Evolutionary conservation across 768 basidiomycete genomes (phyloP), one percentile per base, ranked within the genome.

Genomic region (Tremella yokohamensis): DNA sequence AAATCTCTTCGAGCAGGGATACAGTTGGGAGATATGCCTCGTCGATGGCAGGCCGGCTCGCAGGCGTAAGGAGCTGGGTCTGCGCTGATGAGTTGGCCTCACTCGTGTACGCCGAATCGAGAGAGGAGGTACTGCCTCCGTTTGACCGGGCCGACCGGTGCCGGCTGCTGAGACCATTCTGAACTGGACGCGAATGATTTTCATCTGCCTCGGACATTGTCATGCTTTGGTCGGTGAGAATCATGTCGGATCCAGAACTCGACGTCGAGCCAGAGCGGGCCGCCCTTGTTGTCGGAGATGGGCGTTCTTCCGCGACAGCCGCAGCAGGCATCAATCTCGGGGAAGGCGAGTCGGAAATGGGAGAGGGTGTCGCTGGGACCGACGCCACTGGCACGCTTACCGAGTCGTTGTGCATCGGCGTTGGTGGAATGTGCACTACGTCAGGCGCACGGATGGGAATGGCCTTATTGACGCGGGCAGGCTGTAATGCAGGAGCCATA

Each of bases 361-460:
- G 62, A 16, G 47, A 16, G 24, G 44, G 47, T 22, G 40, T 18
- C 20, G 12, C 40, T 37, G 40, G 18, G 15, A 60, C 42, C 52
- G 65, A 62, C 29, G 29, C 29, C 6, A 34, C 11, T 11, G 29
- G 29, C 11, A 34, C 29, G 29, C 29, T 34, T 11, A 11, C 29
- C 6, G 29, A 34, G 29, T 34, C 29, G 29, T 34, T 4, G 29
- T 34, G 29, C 29, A 34, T 34, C 1, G 74, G 74, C 0, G 74
- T 73, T 20, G 71, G 65, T 0, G 74, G 75, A 52, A 76, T 73
- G 13, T 66, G 64, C 38, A 65, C 69, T 22, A 73, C 60, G 16
- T 67, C 57, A 16, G 75, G 75, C 9, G 75, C 75, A 18, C 71
- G 68, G 50, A 74, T 74, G 6, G 70, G 65, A 56, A 76, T 73